These are phyloP conservation scores for Curvularia verruculosa DNA, from an alignment of 2,329 filamentous ascomycete species.

Conservation along the genomic window DNA sequence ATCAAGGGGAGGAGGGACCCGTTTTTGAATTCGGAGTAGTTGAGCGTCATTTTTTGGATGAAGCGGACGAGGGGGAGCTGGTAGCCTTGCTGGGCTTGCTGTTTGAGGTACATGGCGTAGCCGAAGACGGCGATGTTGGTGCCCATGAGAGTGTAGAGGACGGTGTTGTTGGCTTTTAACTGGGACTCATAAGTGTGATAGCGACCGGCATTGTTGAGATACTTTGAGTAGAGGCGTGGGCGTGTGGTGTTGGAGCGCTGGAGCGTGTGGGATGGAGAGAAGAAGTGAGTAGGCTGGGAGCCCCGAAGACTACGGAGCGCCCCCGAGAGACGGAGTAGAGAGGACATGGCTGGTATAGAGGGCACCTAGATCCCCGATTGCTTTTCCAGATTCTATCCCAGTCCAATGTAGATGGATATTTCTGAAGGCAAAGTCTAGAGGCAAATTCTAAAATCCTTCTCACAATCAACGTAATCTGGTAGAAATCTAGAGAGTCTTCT, in stretches of 20 bases:
- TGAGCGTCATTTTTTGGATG: constrained; percentile 44
- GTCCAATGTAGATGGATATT: neutral
- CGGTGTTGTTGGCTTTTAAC: constrained; percentile 19
- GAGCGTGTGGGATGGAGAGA: constrained; percentile 20
- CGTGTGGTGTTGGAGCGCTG: constrained; percentile 11
- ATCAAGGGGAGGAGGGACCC: constrained; percentile 49
- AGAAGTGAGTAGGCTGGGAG: constrained; percentile 27
- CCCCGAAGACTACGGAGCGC: constrained; percentile 15
- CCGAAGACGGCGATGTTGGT: constrained; percentile 51
- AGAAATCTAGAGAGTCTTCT: neutral
- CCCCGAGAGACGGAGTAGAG: constrained; percentile 15
- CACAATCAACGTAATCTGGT: neutral
- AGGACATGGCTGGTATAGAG: constrained; percentile 5
- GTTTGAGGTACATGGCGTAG: constrained; percentile 46
- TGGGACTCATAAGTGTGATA: constrained; percentile 5
- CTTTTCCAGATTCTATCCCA: neutral
- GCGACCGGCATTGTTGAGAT: neutral
- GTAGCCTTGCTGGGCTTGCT: constrained; percentile 28
- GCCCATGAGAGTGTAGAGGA: constrained; percentile 48
- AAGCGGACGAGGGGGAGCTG: constrained; percentile 20
- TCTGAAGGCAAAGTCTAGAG: neutral
- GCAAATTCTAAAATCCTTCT: neutral
- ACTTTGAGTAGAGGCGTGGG: constrained; percentile 12
- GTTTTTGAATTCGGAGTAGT: constrained; percentile 30
- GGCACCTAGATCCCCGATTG: neutral